Evolutionary conservation across 257 asterid species (phyloP).

Genomic region (Nicotiana paniculata): DNA sequence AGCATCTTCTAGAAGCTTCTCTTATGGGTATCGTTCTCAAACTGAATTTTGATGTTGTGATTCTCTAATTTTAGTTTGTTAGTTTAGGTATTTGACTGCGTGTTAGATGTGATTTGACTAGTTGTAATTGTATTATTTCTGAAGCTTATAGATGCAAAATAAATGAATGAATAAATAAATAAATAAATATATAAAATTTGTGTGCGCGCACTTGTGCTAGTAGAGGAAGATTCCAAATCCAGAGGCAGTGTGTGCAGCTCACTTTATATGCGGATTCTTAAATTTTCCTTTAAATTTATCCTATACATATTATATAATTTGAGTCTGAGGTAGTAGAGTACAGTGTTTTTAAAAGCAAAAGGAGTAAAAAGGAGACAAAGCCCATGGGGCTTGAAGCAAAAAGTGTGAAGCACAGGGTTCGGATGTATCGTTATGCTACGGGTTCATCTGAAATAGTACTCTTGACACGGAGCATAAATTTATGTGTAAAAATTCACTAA

Average conservation of each 20-base stretch:
- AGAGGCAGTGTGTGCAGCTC: not conserved
- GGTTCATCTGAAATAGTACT: too few species aligned
- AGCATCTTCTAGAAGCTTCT: conserved; percentile 76
- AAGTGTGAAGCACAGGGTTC: not conserved
- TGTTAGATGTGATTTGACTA: not conserved
- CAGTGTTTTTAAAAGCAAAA: not conserved
- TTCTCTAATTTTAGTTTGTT: not conserved
- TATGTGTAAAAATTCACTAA: too few species aligned
- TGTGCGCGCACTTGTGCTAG: not conserved
- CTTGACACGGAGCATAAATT: too few species aligned
- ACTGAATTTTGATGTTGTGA: not conserved
- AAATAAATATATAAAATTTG: not conserved
- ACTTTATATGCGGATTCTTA: not conserved
- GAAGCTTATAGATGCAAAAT: not conserved
- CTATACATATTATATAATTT: not conserved
- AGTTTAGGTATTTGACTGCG: not conserved
- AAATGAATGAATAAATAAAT: not conserved
- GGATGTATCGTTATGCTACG: too few species aligned
- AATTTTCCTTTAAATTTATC: not conserved
- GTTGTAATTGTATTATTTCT: not conserved
- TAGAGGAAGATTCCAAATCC: not conserved
- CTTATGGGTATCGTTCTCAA: conserved; percentile 56
- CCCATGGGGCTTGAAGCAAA: not conserved
- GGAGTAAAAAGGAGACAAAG: not conserved
- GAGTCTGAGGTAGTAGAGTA: not conserved